Evolutionary conservation across 2,329 filamentous ascomycete genomes (phyloP), one percentile per base, ranked within the genome.

Genomic region (Aureobasidium sp.): DNA sequence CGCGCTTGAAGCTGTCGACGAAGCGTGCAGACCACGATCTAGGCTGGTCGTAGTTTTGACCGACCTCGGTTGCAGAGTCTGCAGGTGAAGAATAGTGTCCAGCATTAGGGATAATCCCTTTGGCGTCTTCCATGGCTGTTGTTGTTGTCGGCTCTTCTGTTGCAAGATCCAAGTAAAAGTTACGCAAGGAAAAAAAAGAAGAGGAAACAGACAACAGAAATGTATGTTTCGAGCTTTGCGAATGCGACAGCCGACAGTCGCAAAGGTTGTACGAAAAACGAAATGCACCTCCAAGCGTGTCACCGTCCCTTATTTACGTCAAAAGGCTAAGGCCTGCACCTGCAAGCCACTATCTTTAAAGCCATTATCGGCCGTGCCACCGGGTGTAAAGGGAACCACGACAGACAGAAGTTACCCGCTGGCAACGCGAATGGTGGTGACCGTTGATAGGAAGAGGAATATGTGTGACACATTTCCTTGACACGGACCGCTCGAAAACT

Each of bases 1-100:
- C 84, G 62, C 84, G 80, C 66, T 80, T 81, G 76, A 88, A 88
- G 71, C 81, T 80, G 72, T 87, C 81, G 66, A 85, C 64, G 67
- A 84, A 77, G 33, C 70, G 66, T n/a, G 63, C 62, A 5, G 62
- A 60, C 37, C 37, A 58, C 9, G 55, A 58, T 49, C 42, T 49
- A 23, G 37, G 42, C 15, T 58, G 55, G 17, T 58, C 25, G 25
- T 58, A 58, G 38, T 58, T 45, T 19, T 49, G 60, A 54, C 42
- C 63, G 33, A 49, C 63, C 57, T 50, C 57, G 19, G 60, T 63
- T 65, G 43, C 57, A 9, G 53, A 57, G 19, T 33, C 38, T 15
- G 51, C 17, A 45, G 29, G 60, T 27, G 66, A 64, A 29, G 65
- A 64, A 60, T 65, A 67, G 5, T 25, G 19, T 15, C 63, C 60